Evolutionary conservation across 2,329 filamentous ascomycete genomes (phyloP).

Genomic region (Epicoccum nigrum): DNA sequence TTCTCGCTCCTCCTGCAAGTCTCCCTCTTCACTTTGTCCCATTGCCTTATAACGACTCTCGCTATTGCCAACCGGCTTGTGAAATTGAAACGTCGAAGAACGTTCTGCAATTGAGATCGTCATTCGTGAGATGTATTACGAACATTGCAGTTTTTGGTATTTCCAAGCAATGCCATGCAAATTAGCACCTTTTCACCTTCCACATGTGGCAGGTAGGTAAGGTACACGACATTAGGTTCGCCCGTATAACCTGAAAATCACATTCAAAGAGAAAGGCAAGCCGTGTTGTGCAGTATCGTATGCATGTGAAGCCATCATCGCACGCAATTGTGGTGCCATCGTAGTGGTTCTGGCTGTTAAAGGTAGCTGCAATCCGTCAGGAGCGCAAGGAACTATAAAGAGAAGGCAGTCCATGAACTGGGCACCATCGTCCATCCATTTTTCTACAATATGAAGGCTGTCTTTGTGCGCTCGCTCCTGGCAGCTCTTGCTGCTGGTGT

Average conservation of each 20-base stretch:
- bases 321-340: slow-evolving; percentile 11
- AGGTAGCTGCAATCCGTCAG: too few species aligned
- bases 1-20: too few species aligned
- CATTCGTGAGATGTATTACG: slow-evolving; percentile 9
- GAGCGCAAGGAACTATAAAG: too few species aligned
- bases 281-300: not conserved
- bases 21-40: too few species aligned
- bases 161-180: slow-evolving; percentile 18
- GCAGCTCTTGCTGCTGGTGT: slow-evolving; percentile 12
- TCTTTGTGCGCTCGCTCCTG: slow-evolving; percentile 5
- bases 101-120: slow-evolving; percentile 12
- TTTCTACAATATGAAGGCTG: slow-evolving; percentile 4
- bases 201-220: slow-evolving; percentile 9
- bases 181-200: slow-evolving; percentile 1
- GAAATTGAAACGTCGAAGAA: not conserved
- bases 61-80: not conserved
- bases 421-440: not conserved
- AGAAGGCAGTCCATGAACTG: too few species aligned
- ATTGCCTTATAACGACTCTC: too few species aligned
- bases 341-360: too few species aligned
- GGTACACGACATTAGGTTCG: slow-evolving; percentile 7
- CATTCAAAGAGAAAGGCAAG: not conserved
- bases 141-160: slow-evolving; percentile 3
- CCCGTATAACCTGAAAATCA: not conserved
- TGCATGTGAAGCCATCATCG: slow-evolving; percentile 1